phyloP scores from a whole-genome alignment of 176 grass and related monocot species.

The Neostapfia colusana region DNA sequence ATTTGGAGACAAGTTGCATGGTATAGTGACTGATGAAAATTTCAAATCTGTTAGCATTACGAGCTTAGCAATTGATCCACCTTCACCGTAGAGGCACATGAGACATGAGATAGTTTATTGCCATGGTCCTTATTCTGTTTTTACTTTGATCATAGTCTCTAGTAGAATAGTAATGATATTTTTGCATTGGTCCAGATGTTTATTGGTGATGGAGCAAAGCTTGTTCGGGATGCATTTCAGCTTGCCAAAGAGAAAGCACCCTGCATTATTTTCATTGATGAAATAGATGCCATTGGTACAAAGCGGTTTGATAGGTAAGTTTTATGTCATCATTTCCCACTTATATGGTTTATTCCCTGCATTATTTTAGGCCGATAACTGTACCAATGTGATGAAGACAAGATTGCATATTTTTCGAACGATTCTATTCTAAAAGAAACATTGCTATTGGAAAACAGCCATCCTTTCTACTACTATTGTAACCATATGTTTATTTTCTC shows the following conservation, averaged over 20 bases:
- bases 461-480: background rate
- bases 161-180: background rate
- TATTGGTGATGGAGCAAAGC: conserved; percentile 90
- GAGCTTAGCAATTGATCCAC: background rate
- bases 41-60: background rate
- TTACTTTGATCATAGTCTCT: conserved; percentile 22
- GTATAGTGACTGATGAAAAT: background rate
- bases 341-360: background rate
- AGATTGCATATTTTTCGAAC: background rate
- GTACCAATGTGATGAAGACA: background rate
- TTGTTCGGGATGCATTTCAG: conserved; percentile 89
- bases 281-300: conserved; percentile 94
- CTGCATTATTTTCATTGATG: conserved; percentile 93
- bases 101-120: background rate
- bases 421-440: background rate
- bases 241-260: conserved; percentile 90
- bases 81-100: background rate
- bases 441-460: background rate
- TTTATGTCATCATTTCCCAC: background rate
- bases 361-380: background rate
- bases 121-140: background rate
- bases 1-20: background rate
- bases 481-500: background rate
- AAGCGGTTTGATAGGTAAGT: conserved; percentile 85
- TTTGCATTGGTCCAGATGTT: conserved; percentile 38